phyloP scores from a whole-genome alignment of 495 filamentous ascomycete genomes.

The Penicillium bialowiezense region DNA sequence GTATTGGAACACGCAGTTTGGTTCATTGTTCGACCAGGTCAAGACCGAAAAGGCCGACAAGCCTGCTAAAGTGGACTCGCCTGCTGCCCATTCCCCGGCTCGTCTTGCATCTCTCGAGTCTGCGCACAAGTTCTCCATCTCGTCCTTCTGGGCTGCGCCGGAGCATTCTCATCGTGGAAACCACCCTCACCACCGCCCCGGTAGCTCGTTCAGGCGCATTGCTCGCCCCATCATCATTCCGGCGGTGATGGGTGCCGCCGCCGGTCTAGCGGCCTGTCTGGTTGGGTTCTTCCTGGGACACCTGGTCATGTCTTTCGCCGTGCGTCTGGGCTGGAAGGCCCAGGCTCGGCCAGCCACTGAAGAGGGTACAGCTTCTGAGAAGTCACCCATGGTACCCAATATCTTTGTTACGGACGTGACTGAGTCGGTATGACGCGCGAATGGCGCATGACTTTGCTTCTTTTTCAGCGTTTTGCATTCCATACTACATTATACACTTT shows the following conservation, averaged over 20 bases:
- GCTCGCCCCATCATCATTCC: slow-evolving; percentile 36
- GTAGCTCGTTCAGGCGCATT: slow-evolving; percentile 26
- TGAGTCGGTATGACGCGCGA: background rate
- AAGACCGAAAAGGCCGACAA: background rate
- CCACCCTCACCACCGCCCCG: slow-evolving; percentile 11
- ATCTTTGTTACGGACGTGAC: slow-evolving; percentile 7
- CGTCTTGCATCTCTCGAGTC: too few relatives aligned
- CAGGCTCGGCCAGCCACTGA: slow-evolving; percentile 8
- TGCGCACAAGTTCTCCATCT: slow-evolving; percentile 18
- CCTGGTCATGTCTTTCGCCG: slow-evolving; percentile 30
- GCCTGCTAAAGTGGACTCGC: too few relatives aligned
- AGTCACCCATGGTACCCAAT: slow-evolving; percentile 13
- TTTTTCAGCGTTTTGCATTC: slow-evolving; percentile 1
- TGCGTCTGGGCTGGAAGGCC: slow-evolving; percentile 9
- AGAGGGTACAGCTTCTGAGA: slow-evolving; percentile 19
- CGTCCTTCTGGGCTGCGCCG: slow-evolving; percentile 15
- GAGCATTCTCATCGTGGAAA: slow-evolving; percentile 6
- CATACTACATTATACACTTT: too few relatives aligned
- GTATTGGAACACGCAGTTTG: slow-evolving; percentile 25
- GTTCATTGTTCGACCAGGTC: slow-evolving; percentile 8
- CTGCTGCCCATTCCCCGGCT: too few relatives aligned
- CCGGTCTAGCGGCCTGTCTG: slow-evolving; percentile 39
- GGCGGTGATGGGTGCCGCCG: slow-evolving; percentile 32
- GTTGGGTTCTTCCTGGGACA: slow-evolving; percentile 43
- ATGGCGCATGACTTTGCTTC: background rate